Evolutionary conservation across 768 basidiomycete species (phyloP).

Genomic region (Collybia nuda): DNA sequence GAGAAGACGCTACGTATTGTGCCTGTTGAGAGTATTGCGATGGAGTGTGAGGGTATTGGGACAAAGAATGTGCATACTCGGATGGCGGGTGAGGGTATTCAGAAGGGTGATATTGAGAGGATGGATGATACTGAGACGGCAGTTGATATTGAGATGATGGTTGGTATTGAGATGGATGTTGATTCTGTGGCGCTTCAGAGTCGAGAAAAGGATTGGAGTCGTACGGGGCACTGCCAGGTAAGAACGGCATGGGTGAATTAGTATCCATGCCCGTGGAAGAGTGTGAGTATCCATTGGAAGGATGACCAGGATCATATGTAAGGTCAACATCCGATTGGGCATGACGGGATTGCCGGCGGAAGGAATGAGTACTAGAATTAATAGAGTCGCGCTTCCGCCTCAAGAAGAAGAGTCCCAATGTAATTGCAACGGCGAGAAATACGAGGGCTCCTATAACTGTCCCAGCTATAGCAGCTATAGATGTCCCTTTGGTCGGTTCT

Average conservation of each 20-base stretch:
- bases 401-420: slow-evolving; percentile 53
- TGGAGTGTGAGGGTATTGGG: slow-evolving; percentile 10
- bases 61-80: slow-evolving; percentile 5
- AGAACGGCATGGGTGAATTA: slow-evolving; percentile 9
- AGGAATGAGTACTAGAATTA: slow-evolving; percentile 4
- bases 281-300: slow-evolving; percentile 25
- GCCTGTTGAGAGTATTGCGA: slow-evolving; percentile 11
- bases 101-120: slow-evolving; percentile 20
- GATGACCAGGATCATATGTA: slow-evolving; percentile 27
- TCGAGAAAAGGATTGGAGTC: slow-evolving; percentile 27
- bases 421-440: slow-evolving; percentile 50
- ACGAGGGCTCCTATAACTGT: slow-evolving; percentile 53
- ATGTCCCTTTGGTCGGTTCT: slow-evolving; percentile 15
- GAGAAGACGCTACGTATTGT: no score
- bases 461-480: slow-evolving; percentile 49
- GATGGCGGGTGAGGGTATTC: slow-evolving; percentile 8
- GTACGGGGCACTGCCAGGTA: background rate
- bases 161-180: slow-evolving; percentile 12
- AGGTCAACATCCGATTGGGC: slow-evolving; percentile 39
- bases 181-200: slow-evolving; percentile 9
- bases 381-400: slow-evolving; percentile 30
- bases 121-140: slow-evolving; percentile 10
- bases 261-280: slow-evolving; percentile 15
- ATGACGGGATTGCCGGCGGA: slow-evolving; percentile 26
- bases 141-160: slow-evolving; percentile 9